phyloP scores from a whole-genome alignment of 208 protist genomes.

The Crithidia fasciculata region DNA sequence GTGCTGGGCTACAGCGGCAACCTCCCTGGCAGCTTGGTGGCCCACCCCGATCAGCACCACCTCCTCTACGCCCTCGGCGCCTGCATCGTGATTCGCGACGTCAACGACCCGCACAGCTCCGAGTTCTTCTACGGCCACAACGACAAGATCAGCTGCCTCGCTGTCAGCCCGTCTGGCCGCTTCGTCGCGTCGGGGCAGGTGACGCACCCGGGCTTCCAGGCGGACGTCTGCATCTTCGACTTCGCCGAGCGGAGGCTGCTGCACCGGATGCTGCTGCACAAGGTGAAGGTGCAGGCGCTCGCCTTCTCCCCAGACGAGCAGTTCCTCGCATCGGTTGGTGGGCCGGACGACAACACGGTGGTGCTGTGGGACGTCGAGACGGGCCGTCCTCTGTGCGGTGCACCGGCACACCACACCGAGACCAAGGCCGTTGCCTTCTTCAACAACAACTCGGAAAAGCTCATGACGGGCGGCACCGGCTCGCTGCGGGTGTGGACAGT shows the following conservation, averaged over 20 bases:
- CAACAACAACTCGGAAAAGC: conserved; percentile 78
- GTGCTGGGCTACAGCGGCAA: conserved; percentile 88
- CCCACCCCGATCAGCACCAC: conserved; percentile 91
- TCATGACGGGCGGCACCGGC: conserved; percentile 91
- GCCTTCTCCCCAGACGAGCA: conserved; percentile 94
- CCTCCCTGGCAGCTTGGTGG: conserved; percentile 81
- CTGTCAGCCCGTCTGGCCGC: conserved; percentile 88
- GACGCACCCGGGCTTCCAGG: conserved; percentile 95
- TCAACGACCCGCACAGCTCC: conserved; percentile 71
- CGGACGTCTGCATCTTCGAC: conserved; percentile 94
- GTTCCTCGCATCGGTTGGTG: conserved; percentile 94
- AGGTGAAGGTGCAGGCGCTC: conserved; percentile 94
- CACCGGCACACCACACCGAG: conserved; percentile 79
- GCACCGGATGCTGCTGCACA: conserved; percentile 94
- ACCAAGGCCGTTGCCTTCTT: conserved; percentile 87
- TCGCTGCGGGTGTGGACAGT: conserved; percentile 93
- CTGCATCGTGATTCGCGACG: conserved; percentile 92
- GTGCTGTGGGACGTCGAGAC: conserved; percentile 95
- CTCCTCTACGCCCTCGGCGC: conserved; percentile 94
- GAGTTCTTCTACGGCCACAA: conserved; percentile 95
- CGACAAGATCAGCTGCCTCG: conserved; percentile 93
- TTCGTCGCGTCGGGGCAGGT: conserved; percentile 95
- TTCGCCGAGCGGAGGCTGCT: conserved; percentile 86
- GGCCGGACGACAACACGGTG: conserved; percentile 95
- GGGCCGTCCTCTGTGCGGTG: conserved; percentile 91